Base-by-base conservation (phyloP, 2,329 filamentous ascomycete species). In the Ceratocystis huliohia region DNA sequence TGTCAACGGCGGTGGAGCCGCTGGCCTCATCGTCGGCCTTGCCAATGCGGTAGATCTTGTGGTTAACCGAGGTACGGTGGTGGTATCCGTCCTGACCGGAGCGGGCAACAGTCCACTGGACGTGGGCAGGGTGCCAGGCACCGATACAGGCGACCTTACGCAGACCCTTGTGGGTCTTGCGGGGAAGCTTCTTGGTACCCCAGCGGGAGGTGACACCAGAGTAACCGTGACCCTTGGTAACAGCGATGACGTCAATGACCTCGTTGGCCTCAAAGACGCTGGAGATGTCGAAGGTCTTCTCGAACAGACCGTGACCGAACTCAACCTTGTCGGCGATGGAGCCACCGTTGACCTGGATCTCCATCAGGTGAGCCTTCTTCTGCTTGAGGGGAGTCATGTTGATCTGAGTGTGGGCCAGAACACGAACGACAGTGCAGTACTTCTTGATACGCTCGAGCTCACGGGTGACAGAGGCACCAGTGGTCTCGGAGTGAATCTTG, bases 151-250 rank as follows among this genome's bases (percentile, higher is more conserved):
- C 94, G 75, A 99, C 93, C 89, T 99, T 99, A 77, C 94, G 88
- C 77, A 99, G 91, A 96, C 94, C 94, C 88, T 99, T 99, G 89
- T 99, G 94, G 70, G 94, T 99, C 91, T 99, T 99, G 79, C 94
- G 91, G 74, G 94, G 94, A 76, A 99, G 91, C 91, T 97, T 99
- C 90, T 96, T 99, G 84, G 94, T 99, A 75, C 94, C 94, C 94
- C 94, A 99, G 83, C 94, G 88, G 80, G 87, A 84, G 72, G 94
- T 99, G 75, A 99, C 94, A 88, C 94, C 94, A 79, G 84, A 84
- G 89, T 90, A 97, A 79, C 94, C 94, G 84, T 97, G 91, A 85
- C 94, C 94, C 88, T 96, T 97, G 85, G 94, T 99, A 78, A 99
- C 92, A 77, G 93, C 94, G 75, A 99, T 96, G 78, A 95, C 88